Base-by-base conservation (phyloP, 345 rosid genomes). In the Euphorbia peplus region DNA sequence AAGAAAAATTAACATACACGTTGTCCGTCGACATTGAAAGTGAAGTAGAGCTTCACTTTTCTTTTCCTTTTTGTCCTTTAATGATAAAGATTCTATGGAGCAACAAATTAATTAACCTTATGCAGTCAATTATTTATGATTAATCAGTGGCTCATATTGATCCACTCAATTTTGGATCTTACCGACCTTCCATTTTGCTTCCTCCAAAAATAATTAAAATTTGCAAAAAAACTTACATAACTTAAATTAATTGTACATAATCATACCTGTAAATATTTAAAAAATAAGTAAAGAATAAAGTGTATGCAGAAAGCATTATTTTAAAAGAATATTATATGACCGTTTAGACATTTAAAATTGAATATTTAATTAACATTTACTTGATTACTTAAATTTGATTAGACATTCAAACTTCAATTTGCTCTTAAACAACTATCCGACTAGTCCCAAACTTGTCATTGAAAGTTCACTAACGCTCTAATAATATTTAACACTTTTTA, bases 1-100 rank as follows among this genome's bases (percentile, higher is more conserved):
- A 56, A 39, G 70, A 62, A 71, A 58, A 22, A 76, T 12, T 21
- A 46, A 56, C 22, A 72, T 63, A 51, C 57, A 71, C 25, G 51
- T 55, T 71, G 13, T 19, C 21, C 13, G 65, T 60, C 25, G 48
- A 44, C 48, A 44, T 44, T 47, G 4, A 1, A 16, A 47, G 52
- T 47, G 3, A 16, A 47, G 2, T 47, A n/a, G 3, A 44, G 9
- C 14, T 19, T 29, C 32, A 12, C 30, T 4, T 30, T 60, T 35
- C 59, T 13, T 13, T 63, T 24, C n/a, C n/a, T 53, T 46, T 70
- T 66, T 53, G 37, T 32, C 37, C 37, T 4, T 44, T 44, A 44
- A 44, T 44, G 16, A n/a, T 54, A 25, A 50, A 76, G 69, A 76
- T 66, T 77, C 68, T 19, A 11, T 14, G 4, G 13, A 25, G 18